These are phyloP conservation scores for Penicillium taxi DNA, from an alignment of 495 filamentous ascomycete genomes.

Conservation along the genomic window DNA sequence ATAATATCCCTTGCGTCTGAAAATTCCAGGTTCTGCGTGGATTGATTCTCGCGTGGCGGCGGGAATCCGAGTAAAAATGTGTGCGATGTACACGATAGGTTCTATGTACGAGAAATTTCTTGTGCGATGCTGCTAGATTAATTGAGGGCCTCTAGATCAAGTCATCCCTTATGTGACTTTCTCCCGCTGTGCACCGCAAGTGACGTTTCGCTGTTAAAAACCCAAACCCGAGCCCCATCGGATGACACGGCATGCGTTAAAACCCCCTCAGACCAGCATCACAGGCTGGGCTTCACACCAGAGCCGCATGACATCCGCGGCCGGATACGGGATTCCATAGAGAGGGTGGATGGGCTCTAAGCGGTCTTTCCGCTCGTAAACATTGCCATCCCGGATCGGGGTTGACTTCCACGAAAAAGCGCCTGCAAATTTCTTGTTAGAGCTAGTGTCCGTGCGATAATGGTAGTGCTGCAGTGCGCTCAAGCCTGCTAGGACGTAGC, in stretches of 20 bases:
- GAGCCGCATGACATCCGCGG: constrained; percentile 52
- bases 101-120: too few species aligned
- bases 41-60: too few species aligned
- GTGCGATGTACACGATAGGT: too few species aligned
- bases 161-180: background rate
- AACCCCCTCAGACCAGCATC: constrained; percentile 5
- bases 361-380: constrained; percentile 43
- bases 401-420: constrained; percentile 60
- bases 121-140: too few species aligned
- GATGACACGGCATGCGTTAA: constrained; percentile 6
- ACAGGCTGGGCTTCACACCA: constrained; percentile 48
- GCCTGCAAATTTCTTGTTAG: constrained; percentile 34
- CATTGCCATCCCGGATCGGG: constrained; percentile 37
- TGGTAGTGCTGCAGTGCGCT: constrained; percentile 73
- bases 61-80: too few species aligned
- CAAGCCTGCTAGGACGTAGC: constrained; percentile 81
- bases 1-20: too few species aligned
- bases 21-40: too few species aligned
- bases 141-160: background rate
- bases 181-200: background rate
- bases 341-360: constrained; percentile 64
- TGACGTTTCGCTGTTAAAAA: constrained; percentile 2
- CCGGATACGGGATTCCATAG: constrained; percentile 70
- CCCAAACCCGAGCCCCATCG: too few species aligned
- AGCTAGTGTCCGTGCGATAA: constrained; percentile 45